These are phyloP conservation scores for Plasmodium blacklocki DNA, from an alignment of 169 alveolate genomes.

Conservation along the genomic window DNA sequence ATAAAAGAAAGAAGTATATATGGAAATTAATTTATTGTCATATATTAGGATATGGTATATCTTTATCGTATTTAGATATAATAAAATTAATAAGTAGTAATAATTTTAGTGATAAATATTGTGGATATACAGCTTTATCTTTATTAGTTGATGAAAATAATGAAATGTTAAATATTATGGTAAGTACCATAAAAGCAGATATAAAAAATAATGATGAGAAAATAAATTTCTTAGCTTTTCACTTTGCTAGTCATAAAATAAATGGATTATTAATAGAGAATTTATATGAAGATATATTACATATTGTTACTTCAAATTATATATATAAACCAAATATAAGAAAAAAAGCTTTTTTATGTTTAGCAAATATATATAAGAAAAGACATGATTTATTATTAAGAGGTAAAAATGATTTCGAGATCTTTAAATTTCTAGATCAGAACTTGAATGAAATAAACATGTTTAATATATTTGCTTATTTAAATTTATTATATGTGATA, in stretches of 20 bases:
- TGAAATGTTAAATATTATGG: conserved; percentile 83
- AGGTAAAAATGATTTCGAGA: conserved; percentile 77
- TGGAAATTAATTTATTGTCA: conserved; percentile 95
- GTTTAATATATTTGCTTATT: conserved; percentile 35
- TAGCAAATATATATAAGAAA: conserved; percentile 80
- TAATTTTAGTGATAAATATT: conserved; percentile 93
- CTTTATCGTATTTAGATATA: conserved; percentile 94
- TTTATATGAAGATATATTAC: conserved; percentile 84
- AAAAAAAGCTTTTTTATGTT: conserved; percentile 87
- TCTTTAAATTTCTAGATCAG: conserved; percentile 77
- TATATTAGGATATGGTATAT: conserved; percentile 96
- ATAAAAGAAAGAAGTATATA: conserved; percentile 94
- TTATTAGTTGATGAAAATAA: conserved; percentile 88
- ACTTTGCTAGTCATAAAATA: conserved; percentile 85
- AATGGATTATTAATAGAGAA: conserved; percentile 84
- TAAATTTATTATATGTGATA: conserved; percentile 51
- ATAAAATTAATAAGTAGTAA: conserved; percentile 92
- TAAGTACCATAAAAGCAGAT: conserved; percentile 81
- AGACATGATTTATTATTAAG: conserved; percentile 66
- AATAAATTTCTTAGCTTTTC: conserved; percentile 88
- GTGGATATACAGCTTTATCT: conserved; percentile 96
- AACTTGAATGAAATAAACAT: conserved; percentile 48
- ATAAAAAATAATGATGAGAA: conserved; percentile 77
- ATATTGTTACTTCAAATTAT: conserved; percentile 75
- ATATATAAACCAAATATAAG: conserved; percentile 80